Conservation (phyloP, 805 yeast genomes). For the Ogataea trehaloabstinens region DNA sequence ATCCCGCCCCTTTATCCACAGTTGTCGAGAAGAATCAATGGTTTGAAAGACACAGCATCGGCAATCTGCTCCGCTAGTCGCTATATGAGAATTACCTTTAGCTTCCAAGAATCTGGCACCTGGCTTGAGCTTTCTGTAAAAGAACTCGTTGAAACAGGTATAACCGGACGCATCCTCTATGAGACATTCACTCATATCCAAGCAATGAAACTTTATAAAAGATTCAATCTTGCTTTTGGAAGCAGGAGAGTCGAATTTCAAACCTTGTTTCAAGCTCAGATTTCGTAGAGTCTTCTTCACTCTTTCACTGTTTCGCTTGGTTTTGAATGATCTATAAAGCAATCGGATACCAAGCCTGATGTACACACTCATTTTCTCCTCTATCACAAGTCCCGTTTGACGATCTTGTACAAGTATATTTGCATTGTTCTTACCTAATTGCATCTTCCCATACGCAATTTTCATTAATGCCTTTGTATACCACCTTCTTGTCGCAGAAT, state of each 20-base stretch:
- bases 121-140: slow-evolving; percentile 72
- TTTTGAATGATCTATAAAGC: slow-evolving; percentile 70
- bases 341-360: slow-evolving; percentile 85
- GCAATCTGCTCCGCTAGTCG: slow-evolving; percentile 84
- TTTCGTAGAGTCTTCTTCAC: slow-evolving; percentile 60
- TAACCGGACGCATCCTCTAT: slow-evolving; percentile 47
- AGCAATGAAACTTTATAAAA: slow-evolving; percentile 78
- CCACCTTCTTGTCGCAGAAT: slow-evolving; percentile 86
- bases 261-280: slow-evolving; percentile 78
- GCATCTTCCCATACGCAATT: slow-evolving; percentile 83
- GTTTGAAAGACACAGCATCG: slow-evolving; percentile 69
- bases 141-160: slow-evolving; percentile 82
- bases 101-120: slow-evolving; percentile 72
- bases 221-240: slow-evolving; percentile 70
- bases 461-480: slow-evolving; percentile 78
- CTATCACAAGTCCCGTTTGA: slow-evolving; percentile 81
- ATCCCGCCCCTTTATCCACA: slow-evolving; percentile 88
- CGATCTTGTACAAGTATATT: slow-evolving; percentile 93
- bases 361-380: slow-evolving; percentile 88
- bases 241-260: slow-evolving; percentile 68
- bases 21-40: slow-evolving; percentile 57
- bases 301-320: slow-evolving; percentile 41
- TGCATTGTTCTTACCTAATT: slow-evolving; percentile 86
- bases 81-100: slow-evolving; percentile 43
- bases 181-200: slow-evolving; percentile 70